These are phyloP conservation scores for Lathyrus oleraceus DNA, from an alignment of 306 rosid species.

Conservation along the genomic window DNA sequence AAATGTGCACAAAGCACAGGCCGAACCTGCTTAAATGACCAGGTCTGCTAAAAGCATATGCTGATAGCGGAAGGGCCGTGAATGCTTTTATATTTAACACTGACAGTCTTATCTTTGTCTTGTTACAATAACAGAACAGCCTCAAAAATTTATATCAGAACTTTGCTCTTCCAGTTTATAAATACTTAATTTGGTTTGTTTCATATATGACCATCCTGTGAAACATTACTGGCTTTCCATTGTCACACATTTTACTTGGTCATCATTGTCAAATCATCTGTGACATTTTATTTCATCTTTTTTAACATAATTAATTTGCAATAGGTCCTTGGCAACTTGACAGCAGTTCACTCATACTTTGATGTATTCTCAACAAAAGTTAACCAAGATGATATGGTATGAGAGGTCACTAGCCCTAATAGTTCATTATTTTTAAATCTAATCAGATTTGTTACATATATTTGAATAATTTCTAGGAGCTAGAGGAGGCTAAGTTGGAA, in stretches of 20 bases:
- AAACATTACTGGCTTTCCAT: conserved; percentile 16
- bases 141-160: not conserved
- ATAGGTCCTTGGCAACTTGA: conserved; percentile 79
- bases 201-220: conserved; percentile 7
- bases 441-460: conserved; percentile 26
- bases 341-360: conserved; percentile 76
- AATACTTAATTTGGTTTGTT: not conserved
- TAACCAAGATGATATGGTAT: conserved; percentile 70
- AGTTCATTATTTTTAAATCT: conserved; percentile 26
- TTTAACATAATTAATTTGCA: conserved; percentile 30
- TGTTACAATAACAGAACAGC: not conserved
- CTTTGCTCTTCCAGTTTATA: not conserved
- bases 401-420: conserved; percentile 35
- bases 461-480: conserved; percentile 56
- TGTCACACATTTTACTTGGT: not conserved
- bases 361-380: conserved; percentile 67
- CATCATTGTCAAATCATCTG: conserved; percentile 7
- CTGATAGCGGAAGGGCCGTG: not conserved
- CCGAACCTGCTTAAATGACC: not conserved
- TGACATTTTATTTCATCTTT: conserved; percentile 12
- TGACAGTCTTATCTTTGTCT: not conserved
- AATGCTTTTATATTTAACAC: not conserved
- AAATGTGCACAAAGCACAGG: no score
- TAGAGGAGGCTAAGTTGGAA: conserved; percentile 92
- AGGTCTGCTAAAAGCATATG: not conserved